Base-by-base conservation (phyloP, 2,329 filamentous ascomycete species). In the Magnaporthiopsis rhizophila region DNA sequence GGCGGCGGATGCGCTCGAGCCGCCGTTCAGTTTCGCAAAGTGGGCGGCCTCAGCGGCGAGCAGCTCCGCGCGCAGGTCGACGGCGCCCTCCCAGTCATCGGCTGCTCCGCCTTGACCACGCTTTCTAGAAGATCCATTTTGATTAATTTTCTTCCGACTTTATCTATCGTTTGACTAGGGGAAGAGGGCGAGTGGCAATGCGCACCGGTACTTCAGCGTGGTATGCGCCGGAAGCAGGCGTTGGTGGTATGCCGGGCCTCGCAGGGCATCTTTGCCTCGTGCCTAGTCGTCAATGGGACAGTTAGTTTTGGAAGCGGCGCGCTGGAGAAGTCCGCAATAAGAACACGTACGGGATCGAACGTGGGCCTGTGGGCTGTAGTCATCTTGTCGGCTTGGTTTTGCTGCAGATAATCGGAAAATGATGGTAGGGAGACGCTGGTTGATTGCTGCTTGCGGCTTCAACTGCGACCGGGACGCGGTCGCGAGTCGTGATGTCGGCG, bases 241-340 rank as follows among this genome's bases (percentile, higher is more conserved):
- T 78, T 98, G 94, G 75, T 99, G 95, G 80, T 97, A 98, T 71
- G 92, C 94, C 62, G 92, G 91, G 61, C 95, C 95, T 72, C 92
- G 89, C 66, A 92, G 89, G 72, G 93, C 92, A 78, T 99, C 95
- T 82, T 97, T 97, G 75, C 95, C 95, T 74, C 89, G 87, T 58
- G 94, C 93, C 90, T 92, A 38, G 36, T 2, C 68, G 64, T 67
- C 21, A 67, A 28, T n/a, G 67, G 18, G 32, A 12, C 28, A 57
- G 67, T 77, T 71, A 76, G 73, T 30, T 56, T 32, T 57, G 6
- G 21, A 53, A 53, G n/a, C 21, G 45, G 21, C 45, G 9, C 45
- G 45, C 45, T 9, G 45, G 45, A 6, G 18, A 53, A 53, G 13
- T 7, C 11, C 3, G 45, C 45, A 53, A n/a, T 6, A 9, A n/a